phyloP scores from a whole-genome alignment of 352 stramenopile genomes.

The Phytophthora pini region DNA sequence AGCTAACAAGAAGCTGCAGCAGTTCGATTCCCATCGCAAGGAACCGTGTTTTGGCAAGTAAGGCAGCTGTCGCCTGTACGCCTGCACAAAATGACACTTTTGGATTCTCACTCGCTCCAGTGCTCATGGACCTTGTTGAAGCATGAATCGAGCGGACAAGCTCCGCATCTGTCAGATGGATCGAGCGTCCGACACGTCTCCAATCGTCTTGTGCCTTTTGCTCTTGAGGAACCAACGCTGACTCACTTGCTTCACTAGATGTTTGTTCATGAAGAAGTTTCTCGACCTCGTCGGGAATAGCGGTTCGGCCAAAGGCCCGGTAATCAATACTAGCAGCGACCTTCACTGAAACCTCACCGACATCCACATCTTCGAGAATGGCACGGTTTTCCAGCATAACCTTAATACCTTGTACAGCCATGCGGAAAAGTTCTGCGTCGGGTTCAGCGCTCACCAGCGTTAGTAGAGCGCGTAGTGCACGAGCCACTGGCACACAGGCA shows the following conservation, averaged over 20 bases:
- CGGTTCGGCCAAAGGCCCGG: conserved; percentile 78
- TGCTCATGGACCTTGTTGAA: conserved; percentile 24
- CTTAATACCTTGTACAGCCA: conserved; percentile 76
- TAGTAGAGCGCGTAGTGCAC: conserved; percentile 66
- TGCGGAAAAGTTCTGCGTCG: conserved; percentile 68
- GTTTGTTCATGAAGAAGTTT: conserved; percentile 33
- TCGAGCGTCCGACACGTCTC: conserved; percentile 9
- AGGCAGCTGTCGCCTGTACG: conserved; percentile 32
- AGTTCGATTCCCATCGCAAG: conserved; percentile 77
- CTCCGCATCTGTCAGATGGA: conserved; percentile 34
- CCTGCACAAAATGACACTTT: conserved; percentile 26
- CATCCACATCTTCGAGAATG: conserved; percentile 82
- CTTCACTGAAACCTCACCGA: conserved; percentile 83
- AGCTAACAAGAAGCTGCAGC: conserved; percentile 72
- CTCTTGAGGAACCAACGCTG: conserved; percentile 12
- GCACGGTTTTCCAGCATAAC: conserved; percentile 84
- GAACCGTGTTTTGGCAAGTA: conserved; percentile 76
- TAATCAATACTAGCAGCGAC: conserved; percentile 86
- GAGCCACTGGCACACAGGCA: conserved; percentile 65
- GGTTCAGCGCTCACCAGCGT: conserved; percentile 82
- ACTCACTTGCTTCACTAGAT: conserved; percentile 6
- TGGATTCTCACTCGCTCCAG: conserved; percentile 10
- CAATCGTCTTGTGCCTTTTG: conserved; percentile 21
- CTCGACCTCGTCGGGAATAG: conserved; percentile 67
- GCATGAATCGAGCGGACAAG: conserved; percentile 42